Percentiles rank a stretch among this genome's conserved stretches.
These are phyloP conservation scores for Hordeum pubiflorum DNA, from an alignment of 202 grass and related monocot species.

Conservation along the genomic window DNA sequence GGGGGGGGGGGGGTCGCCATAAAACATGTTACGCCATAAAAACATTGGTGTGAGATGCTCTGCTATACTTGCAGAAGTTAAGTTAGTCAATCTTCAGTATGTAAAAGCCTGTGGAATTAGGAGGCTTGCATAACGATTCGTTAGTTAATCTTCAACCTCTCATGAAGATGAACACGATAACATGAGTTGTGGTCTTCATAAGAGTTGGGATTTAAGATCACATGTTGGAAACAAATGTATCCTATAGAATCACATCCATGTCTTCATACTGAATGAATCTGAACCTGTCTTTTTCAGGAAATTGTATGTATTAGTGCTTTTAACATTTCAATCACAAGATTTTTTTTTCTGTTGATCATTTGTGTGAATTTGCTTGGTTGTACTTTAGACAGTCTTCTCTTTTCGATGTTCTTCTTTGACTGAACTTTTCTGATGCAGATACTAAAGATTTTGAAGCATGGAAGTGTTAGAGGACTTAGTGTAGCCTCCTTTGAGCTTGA, in stretches of 20 bases:
- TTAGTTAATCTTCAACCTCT: not conserved
- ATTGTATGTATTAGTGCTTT: not conserved
- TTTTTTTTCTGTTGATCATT: not conserved
- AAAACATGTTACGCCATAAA: too few species aligned
- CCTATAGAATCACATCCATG: not conserved
- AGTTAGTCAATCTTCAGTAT: constrained; percentile 1
- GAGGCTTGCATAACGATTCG: not conserved
- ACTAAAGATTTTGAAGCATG: constrained; percentile 79
- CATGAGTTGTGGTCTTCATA: not conserved
- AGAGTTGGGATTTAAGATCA: not conserved
- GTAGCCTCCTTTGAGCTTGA: constrained; percentile 88
- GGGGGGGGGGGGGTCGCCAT: too few species aligned
- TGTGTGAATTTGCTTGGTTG: constrained; percentile 24
- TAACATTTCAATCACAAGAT: not conserved
- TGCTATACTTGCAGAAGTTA: not conserved
- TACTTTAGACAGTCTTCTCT: not conserved
- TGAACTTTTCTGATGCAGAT: constrained; percentile 47
- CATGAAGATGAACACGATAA: constrained; percentile 7
- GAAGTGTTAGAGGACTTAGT: constrained; percentile 87
- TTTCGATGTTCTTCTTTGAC: not conserved
- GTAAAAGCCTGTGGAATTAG: not conserved
- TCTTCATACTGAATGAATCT: not conserved
- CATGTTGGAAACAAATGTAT: not conserved
- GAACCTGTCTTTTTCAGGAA: not conserved
- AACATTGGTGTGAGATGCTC: not conserved